Conservation (phyloP, 2,329 filamentous ascomycete species). For the Fusarium aywerte region DNA sequence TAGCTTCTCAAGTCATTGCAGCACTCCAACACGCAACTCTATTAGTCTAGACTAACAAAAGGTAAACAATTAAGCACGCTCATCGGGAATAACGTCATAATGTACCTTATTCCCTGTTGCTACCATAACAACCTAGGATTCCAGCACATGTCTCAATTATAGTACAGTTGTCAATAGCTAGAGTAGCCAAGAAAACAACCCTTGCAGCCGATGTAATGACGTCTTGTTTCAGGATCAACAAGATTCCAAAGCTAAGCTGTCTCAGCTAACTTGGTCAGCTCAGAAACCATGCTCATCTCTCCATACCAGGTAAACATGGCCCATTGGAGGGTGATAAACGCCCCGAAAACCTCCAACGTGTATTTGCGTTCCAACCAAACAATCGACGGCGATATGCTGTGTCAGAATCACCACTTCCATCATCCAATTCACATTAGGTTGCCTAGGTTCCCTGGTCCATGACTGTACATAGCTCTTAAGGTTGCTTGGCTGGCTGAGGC, state of each 20-base stretch:
- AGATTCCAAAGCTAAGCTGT: constrained; percentile 18
- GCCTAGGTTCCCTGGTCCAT: constrained; percentile 29
- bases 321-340: constrained; percentile 21
- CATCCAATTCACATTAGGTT: constrained; percentile 12
- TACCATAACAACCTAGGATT: constrained; percentile 30
- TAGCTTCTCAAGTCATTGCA: background rate
- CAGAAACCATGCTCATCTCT: background rate
- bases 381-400: constrained; percentile 6
- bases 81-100: constrained; percentile 9
- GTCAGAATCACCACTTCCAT: background rate
- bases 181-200: background rate
- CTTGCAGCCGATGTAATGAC: constrained; percentile 32
- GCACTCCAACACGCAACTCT: background rate
- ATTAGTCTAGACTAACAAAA: background rate
- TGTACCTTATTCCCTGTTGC: constrained; percentile 21
- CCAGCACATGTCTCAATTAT: constrained; percentile 24
- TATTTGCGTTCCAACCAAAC: constrained; percentile 27
- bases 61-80: background rate
- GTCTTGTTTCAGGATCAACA: constrained; percentile 39
- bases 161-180: too few species aligned
- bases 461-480: constrained; percentile 12
- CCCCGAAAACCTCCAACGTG: constrained; percentile 9
- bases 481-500: constrained; percentile 1
- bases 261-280: constrained; percentile 18
- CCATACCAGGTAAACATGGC: constrained; percentile 20